Conservation (phyloP, 1,284 basidiomycete genomes). For the Leccinum pachyderme region DNA sequence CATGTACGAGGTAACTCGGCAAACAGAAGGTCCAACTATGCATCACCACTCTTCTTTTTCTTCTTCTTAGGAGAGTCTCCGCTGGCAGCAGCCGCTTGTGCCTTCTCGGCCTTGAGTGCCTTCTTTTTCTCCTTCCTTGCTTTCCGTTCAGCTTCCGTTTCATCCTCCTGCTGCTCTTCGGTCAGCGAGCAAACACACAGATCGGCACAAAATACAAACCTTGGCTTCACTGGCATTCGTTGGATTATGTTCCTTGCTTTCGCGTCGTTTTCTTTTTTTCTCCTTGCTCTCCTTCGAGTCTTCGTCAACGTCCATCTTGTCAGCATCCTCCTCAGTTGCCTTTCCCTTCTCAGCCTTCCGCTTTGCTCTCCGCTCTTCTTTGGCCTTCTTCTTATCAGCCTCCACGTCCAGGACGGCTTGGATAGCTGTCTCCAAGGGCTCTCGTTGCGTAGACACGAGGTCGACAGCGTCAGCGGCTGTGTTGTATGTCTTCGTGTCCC, state of each 20-base stretch:
- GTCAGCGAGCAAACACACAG: slow-evolving; percentile 7
- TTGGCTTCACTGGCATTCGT: slow-evolving; percentile 39
- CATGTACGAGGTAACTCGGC: not conserved
- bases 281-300: slow-evolving; percentile 50
- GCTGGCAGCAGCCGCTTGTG: slow-evolving; percentile 43
- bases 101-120: slow-evolving; percentile 70
- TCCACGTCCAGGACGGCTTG: slow-evolving; percentile 72
- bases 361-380: slow-evolving; percentile 76
- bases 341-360: slow-evolving; percentile 64
- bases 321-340: slow-evolving; percentile 39
- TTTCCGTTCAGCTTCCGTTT: slow-evolving; percentile 73
- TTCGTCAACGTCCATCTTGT: slow-evolving; percentile 47
- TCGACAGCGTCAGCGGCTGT: slow-evolving; percentile 75
- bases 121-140: slow-evolving; percentile 72
- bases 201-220: slow-evolving; percentile 34
- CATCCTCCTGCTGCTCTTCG: slow-evolving; percentile 39
- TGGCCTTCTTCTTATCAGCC: slow-evolving; percentile 72
- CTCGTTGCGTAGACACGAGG: slow-evolving; percentile 80
- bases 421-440: slow-evolving; percentile 64
- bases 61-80: slow-evolving; percentile 72
- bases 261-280: slow-evolving; percentile 71
- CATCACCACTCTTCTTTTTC: slow-evolving; percentile 65
- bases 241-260: slow-evolving; percentile 46
- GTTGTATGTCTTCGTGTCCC: slow-evolving; percentile 81
- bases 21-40: slow-evolving; percentile 11